phyloP scores from a whole-genome alignment of 73 alveolate species.

The Stentor roeselii region DNA sequence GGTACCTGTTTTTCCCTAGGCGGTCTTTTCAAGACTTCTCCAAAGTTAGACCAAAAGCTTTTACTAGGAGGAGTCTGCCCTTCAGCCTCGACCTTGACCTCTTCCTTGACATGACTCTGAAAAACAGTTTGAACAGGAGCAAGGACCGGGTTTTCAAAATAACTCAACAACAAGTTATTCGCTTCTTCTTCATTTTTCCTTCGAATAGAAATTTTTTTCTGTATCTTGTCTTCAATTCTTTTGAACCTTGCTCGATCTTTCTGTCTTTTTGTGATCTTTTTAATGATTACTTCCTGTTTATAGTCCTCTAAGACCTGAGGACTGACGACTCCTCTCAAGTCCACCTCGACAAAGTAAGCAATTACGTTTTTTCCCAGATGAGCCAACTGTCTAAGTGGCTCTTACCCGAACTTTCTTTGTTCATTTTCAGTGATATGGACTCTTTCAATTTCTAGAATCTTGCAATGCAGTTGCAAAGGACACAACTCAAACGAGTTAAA shows the following conservation, averaged over 20 bases:
- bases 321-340: background rate
- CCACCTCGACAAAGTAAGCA: background rate
- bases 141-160: slow-evolving; percentile 11
- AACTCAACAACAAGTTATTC: background rate
- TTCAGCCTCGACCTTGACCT: slow-evolving; percentile 38
- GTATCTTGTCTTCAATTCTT: background rate
- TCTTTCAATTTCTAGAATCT: background rate
- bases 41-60: slow-evolving; percentile 49
- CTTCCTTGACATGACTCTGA: slow-evolving; percentile 34
- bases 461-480: background rate
- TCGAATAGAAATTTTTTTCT: background rate
- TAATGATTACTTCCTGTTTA: background rate
- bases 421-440: background rate
- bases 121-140: background rate
- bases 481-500: background rate
- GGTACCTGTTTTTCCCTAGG: slow-evolving; percentile 49
- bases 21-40: slow-evolving; percentile 54
- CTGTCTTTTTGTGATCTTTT: background rate
- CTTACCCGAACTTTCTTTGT: background rate
- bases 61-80: slow-evolving; percentile 57
- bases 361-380: slow-evolving; percentile 1
- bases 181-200: slow-evolving; percentile 22
- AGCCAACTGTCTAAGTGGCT: background rate
- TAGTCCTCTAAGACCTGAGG: background rate
- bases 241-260: background rate